Base-by-base conservation (phyloP, 768 basidiomycete species). In the Amanita thiersii region DNA sequence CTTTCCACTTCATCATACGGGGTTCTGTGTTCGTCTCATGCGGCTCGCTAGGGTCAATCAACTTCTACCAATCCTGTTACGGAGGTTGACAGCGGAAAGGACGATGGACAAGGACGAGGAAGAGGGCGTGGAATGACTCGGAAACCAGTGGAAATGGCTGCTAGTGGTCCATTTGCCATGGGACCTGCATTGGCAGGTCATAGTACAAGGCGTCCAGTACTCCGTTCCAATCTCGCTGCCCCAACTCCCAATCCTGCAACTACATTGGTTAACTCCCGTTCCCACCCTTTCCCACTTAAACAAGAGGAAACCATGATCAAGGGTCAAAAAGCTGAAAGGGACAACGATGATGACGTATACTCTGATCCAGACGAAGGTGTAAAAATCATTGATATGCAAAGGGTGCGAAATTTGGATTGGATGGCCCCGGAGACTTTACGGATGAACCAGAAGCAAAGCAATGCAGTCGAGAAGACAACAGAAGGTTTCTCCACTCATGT, bases 341-440 rank as follows among this genome's bases (percentile, higher is more conserved):
- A 71, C 35, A 69, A 73, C 12, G 77, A 83, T 12, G 77, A 65
- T 4, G 87, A 88, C 45, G 68, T 70, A 14, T 89, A 90, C 59
- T 91, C 88, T 12, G 88, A 91, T 46, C 84, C 86, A 9, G 88
- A 90, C 51, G 85, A 88, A 41, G 87, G 85, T 8, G 82, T 89
- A 18, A 85, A 89, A 61, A 87, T 90, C 39, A 66, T 91, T 29
- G 88, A 91, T 52, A 83, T 91, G 75, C 78, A 81, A 21, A 70
- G 81, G 44, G 77, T 91, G 21, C 63, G 72, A 38, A 66, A 78
- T 47, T 76, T 91, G 77, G 88, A 91, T 57, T 88, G 81, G 78
- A 87, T 87, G 81, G 88, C 88, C 5, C 88, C 88, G 1, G 86
- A 89, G 54, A 79, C 71, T 46, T 53, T 89, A 41, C 66, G 63